Base-by-base conservation (phyloP, 768 basidiomycete species). In the Asterophora lycoperdoides region DNA sequence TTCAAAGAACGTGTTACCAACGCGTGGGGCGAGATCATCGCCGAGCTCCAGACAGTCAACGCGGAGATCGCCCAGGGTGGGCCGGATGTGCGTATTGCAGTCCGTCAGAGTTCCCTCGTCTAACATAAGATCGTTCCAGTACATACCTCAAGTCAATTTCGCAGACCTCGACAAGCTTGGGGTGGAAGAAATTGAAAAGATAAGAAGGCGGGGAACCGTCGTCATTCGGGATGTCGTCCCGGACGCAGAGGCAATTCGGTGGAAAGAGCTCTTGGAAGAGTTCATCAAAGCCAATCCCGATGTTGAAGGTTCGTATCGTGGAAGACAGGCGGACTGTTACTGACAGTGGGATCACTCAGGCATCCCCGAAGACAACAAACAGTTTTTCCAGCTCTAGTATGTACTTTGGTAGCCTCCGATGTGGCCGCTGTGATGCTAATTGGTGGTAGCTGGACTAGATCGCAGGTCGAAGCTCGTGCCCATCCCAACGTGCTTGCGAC, bases 371-470 rank as follows among this genome's bases (percentile, higher is more conserved):
- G 55, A 73, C n/a, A 66, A 87, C 55, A 85, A 82, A 44, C 85
- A 88, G 56, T 86, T 89, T 65, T 87, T 83, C 65, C 68, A 80
- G 58, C 76, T 88, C 41, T 87, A 86, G 85, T 84, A 55, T 44
- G 78, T 70, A 23, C 15, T 13, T 44, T 7, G 23, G 23, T 23
- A 20, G 33, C 33, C 26, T 14, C 10, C 35, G 11, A 28, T 23
- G 19, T 17, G 30, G 8, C 1, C 26, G 14, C 13, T 30, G 13
- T 14, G 13, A 30, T 30, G 34, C 49, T 45, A 44, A 23, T n/a
- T 26, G 29, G 23, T 18, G 13, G 18, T 32, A 73, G 71, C 46
- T 72, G 71, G 70, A 72, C 71, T 14, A 72, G 69, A 47, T 56
- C 72, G 3, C 84, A 86, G 60, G 78, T 87, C n/a, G 72, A 78